Conservation (phyloP, 2,329 filamentous ascomycete species). For the Paraconiothyrium brasiliense region DNA sequence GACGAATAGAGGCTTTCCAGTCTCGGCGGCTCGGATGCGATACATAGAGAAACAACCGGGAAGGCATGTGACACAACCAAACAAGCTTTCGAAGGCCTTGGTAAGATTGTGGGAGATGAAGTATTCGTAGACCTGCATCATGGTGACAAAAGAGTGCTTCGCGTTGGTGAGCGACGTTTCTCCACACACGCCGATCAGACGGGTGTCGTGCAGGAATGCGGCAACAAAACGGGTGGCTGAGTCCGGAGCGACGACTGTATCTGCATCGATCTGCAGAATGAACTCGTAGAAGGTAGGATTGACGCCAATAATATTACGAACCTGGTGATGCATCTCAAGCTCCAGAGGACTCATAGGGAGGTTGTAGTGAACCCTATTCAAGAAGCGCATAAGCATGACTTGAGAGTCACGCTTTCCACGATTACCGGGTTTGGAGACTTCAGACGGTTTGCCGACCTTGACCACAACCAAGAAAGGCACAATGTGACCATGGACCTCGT, state of each 20-base stretch:
- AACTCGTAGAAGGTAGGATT: constrained; percentile 99
- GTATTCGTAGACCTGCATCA: constrained; percentile 99
- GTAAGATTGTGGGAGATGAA: constrained; percentile 98
- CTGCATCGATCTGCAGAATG: constrained; percentile 94
- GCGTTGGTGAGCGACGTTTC: constrained; percentile 94
- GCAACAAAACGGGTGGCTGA: constrained; percentile 92
- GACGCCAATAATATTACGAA: constrained; percentile 97
- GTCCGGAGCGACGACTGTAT: constrained; percentile 91
- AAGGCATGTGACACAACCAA: constrained; percentile 96
- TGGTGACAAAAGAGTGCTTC: constrained; percentile 92
- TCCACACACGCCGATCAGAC: constrained; percentile 92
- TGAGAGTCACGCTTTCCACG: constrained; percentile 99
- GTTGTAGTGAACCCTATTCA: constrained; percentile 99
- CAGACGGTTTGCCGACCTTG: constrained; percentile 89
- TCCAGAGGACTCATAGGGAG: constrained; percentile 94
- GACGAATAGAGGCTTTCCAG: constrained; percentile 94
- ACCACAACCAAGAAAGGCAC: constrained; percentile 97
- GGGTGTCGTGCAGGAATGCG: constrained; percentile 88
- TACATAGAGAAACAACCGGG: constrained; percentile 99
- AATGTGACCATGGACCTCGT: constrained; percentile 97
- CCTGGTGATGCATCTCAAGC: constrained; percentile 98
- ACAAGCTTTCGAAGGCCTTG: constrained; percentile 97
- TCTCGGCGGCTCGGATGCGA: constrained; percentile 91
- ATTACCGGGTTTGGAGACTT: constrained; percentile 81
- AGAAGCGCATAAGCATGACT: constrained; percentile 98